phyloP scores from a whole-genome alignment of 257 asterid genomes.

The Lavandula angustifolia region DNA sequence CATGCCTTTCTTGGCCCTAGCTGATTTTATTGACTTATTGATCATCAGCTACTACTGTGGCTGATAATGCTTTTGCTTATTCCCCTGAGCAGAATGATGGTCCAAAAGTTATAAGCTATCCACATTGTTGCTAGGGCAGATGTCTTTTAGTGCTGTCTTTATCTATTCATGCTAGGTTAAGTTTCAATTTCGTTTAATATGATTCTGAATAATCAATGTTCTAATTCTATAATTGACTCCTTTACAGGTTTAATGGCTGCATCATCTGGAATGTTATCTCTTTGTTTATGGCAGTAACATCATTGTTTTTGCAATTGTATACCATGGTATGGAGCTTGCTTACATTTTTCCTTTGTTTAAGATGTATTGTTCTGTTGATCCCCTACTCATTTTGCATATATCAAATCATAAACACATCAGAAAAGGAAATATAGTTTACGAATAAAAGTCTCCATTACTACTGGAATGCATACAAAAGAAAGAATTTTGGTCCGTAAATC shows the following conservation, averaged over 20 bases:
- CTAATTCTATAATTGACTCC: constrained; percentile 3
- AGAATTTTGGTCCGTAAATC: background rate
- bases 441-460: background rate
- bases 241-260: constrained; percentile 42
- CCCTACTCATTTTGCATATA: background rate
- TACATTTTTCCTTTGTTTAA: constrained; percentile 13
- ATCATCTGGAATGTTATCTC: constrained; percentile 24
- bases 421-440: background rate
- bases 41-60: background rate
- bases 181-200: constrained; percentile 18
- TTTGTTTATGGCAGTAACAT: constrained; percentile 40
- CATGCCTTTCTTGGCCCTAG: constrained; percentile 18
- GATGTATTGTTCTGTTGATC: constrained; percentile 9
- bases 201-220: background rate
- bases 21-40: constrained; percentile 11
- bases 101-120: background rate
- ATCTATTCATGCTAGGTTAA: background rate
- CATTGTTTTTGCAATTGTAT: constrained; percentile 31
- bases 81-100: background rate
- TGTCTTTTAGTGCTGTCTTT: background rate
- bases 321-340: constrained; percentile 40
- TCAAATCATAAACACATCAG: constrained; percentile 3
- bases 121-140: constrained; percentile 14
- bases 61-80: background rate
- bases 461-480: background rate